Evolutionary conservation across 2,329 filamentous ascomycete genomes (phyloP), one percentile per base, ranked within the genome.

Genomic region (Botryotinia globosa): DNA sequence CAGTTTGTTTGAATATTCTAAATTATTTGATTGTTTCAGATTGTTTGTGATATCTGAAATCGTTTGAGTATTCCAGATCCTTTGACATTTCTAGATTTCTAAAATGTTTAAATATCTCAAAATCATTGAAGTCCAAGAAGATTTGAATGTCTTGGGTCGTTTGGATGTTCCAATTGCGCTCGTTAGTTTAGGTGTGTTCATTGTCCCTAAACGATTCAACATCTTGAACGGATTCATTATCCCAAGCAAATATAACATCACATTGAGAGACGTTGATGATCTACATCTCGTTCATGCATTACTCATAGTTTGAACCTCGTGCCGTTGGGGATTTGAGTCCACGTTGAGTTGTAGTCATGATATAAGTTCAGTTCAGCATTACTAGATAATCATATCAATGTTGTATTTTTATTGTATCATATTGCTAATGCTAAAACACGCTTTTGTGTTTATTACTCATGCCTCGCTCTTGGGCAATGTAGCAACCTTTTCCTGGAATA

Each of bases 401-500:
- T 59, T 66, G 4, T 48, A 42, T 42, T 56, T 72, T 45, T 45
- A 29, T 25, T 32, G 9, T 9, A 6, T 32, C 29, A 66, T 54
- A 34, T 48, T 48, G 22, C 9, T 29, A 56, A 18, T 56, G 51
- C 25, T 51, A 72, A 59, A 48, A 25, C 7, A 62, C 32, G 20
- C 25, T 67, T 59, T 72, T 72, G 32, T 32, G 18, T 34, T 56
- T 34, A 29, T 25, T 56, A 42, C 42, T 73, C 39, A 75, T 51
- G 71, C 25, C 44, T 71, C 73, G n/a, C 37, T 73, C 74, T 77
- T 76, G 2, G 92, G 91, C 76, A 95, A 82, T 20, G 87, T 90
- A 58, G 87, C 86, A 64, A 94, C 92, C 88, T 96, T 96, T 77
- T 95, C 89, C 75, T 92, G 84, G 84, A 95, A 97, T 72, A 97